Evolutionary conservation across 1,284 basidiomycete species (phyloP).

Genomic region (Mycena sp.): DNA sequence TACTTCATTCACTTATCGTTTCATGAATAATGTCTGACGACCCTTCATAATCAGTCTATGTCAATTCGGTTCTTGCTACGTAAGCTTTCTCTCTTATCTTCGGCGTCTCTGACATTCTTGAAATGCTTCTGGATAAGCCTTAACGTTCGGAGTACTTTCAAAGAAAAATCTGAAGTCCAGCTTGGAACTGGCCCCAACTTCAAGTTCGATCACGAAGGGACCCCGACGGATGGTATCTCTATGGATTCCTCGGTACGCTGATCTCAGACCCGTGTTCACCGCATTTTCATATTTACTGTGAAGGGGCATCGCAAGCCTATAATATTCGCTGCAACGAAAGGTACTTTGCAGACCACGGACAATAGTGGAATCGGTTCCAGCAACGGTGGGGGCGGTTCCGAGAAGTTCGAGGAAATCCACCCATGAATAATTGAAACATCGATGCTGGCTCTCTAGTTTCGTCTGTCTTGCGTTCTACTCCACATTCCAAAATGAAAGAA

Average conservation of each 20-base stretch:
- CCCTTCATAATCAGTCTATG: conserved; percentile 12
- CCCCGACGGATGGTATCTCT: not conserved
- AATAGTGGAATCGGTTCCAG: not conserved
- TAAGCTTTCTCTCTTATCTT: not conserved
- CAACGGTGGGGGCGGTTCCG: too few relatives aligned
- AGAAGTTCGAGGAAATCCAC: too few relatives aligned
- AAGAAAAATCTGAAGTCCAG: not conserved
- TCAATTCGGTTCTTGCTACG: conserved; percentile 24
- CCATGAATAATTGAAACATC: too few relatives aligned
- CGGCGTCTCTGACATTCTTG: not conserved
- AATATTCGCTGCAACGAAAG: not conserved
- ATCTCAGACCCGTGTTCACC: not conserved
- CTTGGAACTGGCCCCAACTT: conserved; percentile 2
- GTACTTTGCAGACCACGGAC: not conserved
- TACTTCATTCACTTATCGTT: not conserved
- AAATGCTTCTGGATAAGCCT: not conserved
- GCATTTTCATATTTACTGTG: not conserved
- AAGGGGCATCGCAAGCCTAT: not conserved
- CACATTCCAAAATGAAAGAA: too few relatives aligned
- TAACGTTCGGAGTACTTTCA: not conserved
- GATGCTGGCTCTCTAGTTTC: too few relatives aligned
- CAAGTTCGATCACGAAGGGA: not conserved
- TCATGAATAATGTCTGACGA: not conserved
- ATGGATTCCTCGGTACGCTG: not conserved
- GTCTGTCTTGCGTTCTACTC: too few relatives aligned